Conservation (phyloP, 768 basidiomycete genomes). For the Tylopilus subfusipes region DNA sequence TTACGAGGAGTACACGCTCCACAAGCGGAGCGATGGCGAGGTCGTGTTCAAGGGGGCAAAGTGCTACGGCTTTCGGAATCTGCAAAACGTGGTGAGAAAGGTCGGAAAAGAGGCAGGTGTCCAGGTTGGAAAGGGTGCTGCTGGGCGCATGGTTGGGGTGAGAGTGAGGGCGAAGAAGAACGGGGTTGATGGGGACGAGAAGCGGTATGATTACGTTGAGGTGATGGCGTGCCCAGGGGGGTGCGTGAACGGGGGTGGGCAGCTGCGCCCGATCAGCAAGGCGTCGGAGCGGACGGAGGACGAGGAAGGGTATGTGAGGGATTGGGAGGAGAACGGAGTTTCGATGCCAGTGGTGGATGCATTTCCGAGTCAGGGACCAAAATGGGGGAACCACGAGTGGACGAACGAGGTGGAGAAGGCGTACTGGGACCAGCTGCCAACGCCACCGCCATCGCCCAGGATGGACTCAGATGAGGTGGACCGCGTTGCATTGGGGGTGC, state of each 20-base stretch:
- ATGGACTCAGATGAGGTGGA: slow-evolving; percentile 7
- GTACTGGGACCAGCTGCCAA: slow-evolving; percentile 66
- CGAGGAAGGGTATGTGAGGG: slow-evolving; percentile 63
- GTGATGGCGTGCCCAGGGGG: slow-evolving; percentile 99
- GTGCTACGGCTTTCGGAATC: slow-evolving; percentile 95
- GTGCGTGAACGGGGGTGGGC: slow-evolving; percentile 97
- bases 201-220: slow-evolving; percentile 84
- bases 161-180: slow-evolving; percentile 33
- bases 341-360: slow-evolving; percentile 10
- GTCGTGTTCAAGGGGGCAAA: slow-evolving; percentile 89
- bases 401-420: slow-evolving; percentile 72
- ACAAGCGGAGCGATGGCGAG: slow-evolving; percentile 42
- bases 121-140: slow-evolving; percentile 66
- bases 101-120: slow-evolving; percentile 84
- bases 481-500: slow-evolving; percentile 35
- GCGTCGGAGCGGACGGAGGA: slow-evolving; percentile 36
- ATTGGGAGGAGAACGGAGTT: slow-evolving; percentile 59
- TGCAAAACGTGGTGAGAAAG: slow-evolving; percentile 94
- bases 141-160: slow-evolving; percentile 39
- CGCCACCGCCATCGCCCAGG: slow-evolving; percentile 40
- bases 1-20: slow-evolving; percentile 70
- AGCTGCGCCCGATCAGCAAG: slow-evolving; percentile 36
- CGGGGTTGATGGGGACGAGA: slow-evolving; percentile 36
- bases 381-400: slow-evolving; percentile 86
- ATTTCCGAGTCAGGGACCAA: slow-evolving; percentile 43